These are phyloP conservation scores for Carex parvula DNA, from an alignment of 176 grass and related monocot species.

Conservation along the genomic window DNA sequence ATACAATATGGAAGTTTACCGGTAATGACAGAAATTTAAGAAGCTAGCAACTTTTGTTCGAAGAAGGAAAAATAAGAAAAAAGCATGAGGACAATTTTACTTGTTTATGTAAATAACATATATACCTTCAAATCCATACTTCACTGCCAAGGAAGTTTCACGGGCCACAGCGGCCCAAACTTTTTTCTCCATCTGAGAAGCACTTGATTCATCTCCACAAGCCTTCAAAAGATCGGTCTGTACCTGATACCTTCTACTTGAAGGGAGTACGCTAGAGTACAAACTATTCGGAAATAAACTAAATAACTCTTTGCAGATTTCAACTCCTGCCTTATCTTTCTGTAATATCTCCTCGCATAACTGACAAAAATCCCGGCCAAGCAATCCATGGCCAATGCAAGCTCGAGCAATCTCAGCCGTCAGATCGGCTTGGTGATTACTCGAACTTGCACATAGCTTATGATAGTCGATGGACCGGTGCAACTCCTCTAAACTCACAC, in stretches of 20 bases:
- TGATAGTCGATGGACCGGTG: conserved; percentile 65
- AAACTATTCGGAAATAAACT: conserved; percentile 41
- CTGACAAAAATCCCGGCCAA: conserved; percentile 69
- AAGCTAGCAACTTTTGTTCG: not conserved
- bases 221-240: conserved; percentile 77
- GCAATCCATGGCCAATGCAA: conserved; percentile 70
- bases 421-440: conserved; percentile 64
- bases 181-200: conserved; percentile 55
- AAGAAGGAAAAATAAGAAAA: not conserved
- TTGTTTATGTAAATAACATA: conserved; percentile 12
- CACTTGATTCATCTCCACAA: conserved; percentile 64
- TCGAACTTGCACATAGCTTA: conserved; percentile 53
- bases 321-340: conserved; percentile 37
- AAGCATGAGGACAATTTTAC: not conserved
- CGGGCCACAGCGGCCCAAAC: conserved; percentile 74
- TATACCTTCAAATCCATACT: conserved; percentile 77
- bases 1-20: not conserved
- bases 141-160: conserved; percentile 75
- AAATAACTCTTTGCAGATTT: conserved; percentile 70
- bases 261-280: conserved; percentile 54
- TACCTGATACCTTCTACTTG: conserved; percentile 83
- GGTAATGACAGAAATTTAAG: not conserved
- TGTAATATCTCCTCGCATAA: conserved; percentile 69
- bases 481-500: conserved; percentile 83
- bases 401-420: conserved; percentile 59